Conservation (phyloP, 2,329 filamentous ascomycete species). For the Colletotrichum filicis region DNA sequence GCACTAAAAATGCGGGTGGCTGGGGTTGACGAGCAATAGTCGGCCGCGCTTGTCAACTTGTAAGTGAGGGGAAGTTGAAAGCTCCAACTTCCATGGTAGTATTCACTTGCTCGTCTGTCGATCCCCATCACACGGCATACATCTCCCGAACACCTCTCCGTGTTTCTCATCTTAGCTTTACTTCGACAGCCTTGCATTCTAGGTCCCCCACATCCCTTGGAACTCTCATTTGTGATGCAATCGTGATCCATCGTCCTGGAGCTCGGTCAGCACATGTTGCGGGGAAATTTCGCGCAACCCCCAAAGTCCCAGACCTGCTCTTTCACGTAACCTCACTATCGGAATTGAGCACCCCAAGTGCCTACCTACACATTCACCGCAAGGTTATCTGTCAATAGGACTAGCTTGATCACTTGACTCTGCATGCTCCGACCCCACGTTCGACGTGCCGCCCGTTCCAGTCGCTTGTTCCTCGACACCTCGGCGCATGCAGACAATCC, state of each 20-base stretch:
- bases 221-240: slow-evolving; percentile 1
- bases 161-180: background rate
- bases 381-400: background rate
- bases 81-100: background rate
- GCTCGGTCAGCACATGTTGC: background rate
- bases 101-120: background rate
- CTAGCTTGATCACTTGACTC: background rate
- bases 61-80: slow-evolving; percentile 27
- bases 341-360: background rate
- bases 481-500: background rate
- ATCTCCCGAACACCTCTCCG: background rate
- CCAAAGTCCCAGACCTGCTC: background rate
- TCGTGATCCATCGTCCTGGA: background rate
- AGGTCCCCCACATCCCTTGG: slow-evolving; percentile 10
- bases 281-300: background rate
- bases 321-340: background rate
- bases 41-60: background rate
- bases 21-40: background rate
- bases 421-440: background rate
- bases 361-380: background rate
- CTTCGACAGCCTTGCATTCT: background rate
- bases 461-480: background rate
- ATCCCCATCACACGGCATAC: slow-evolving; percentile 6
- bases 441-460: background rate
- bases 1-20: background rate